Conservation (phyloP, 1,139 yeast genomes). For the Hanseniaspora uvarum region DNA sequence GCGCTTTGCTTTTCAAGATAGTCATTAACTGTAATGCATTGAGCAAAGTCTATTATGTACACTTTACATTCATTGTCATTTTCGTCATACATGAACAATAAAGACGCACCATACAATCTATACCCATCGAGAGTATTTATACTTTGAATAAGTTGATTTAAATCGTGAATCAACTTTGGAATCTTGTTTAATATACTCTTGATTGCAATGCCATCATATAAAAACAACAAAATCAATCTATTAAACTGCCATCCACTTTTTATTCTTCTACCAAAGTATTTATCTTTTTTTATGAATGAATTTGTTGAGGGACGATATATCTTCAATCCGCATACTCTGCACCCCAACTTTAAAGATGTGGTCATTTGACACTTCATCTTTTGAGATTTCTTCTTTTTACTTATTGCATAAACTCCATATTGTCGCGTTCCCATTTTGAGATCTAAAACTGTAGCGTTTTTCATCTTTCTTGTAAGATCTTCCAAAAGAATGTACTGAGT, state of each 20-base stretch:
- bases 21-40: slow-evolving; percentile 70
- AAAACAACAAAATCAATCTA: slow-evolving; percentile 58
- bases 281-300: slow-evolving; percentile 61
- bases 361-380: slow-evolving; percentile 69
- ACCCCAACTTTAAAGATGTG: slow-evolving; percentile 75
- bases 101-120: slow-evolving; percentile 82
- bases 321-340: slow-evolving; percentile 90
- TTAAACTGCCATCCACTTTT: slow-evolving; percentile 69
- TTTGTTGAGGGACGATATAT: slow-evolving; percentile 49
- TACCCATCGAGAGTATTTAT: slow-evolving; percentile 59
- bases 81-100: slow-evolving; percentile 74
- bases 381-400: slow-evolving; percentile 67
- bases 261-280: slow-evolving; percentile 80
- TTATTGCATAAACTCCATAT: slow-evolving; percentile 85
- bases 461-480: slow-evolving; percentile 77
- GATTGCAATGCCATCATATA: slow-evolving; percentile 59
- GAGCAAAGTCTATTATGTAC: slow-evolving; percentile 89
- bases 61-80: slow-evolving; percentile 37
- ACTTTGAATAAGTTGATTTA: slow-evolving; percentile 48
- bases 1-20: slow-evolving; percentile 30
- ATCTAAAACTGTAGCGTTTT: slow-evolving; percentile 81
- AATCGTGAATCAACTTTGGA: slow-evolving; percentile 51
- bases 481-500: slow-evolving; percentile 73
- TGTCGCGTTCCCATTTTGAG: slow-evolving; percentile 97
- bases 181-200: slow-evolving; percentile 58